Evolutionary conservation across 805 yeast species (phyloP).

Genomic region (Metschnikowia baotianmanensis): DNA sequence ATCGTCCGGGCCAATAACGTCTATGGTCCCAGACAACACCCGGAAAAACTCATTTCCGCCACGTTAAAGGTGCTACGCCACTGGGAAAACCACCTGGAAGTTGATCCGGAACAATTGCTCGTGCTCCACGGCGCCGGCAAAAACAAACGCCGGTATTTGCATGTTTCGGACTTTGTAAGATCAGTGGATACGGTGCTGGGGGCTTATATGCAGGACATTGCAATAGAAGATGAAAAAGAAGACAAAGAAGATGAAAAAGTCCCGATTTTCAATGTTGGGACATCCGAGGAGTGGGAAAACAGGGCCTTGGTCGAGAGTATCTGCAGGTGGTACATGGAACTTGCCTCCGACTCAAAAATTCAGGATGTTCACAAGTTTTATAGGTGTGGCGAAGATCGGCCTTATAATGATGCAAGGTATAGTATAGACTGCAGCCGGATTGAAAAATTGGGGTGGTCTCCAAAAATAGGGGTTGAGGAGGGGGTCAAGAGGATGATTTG

Average conservation of each 20-base stretch:
- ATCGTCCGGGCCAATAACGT: slow-evolving; percentile 50
- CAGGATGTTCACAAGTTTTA: slow-evolving; percentile 17
- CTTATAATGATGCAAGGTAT: slow-evolving; percentile 34
- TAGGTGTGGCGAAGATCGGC: slow-evolving; percentile 28
- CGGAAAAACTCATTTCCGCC: slow-evolving; percentile 49
- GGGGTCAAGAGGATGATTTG: no score
- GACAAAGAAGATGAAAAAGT: no score
- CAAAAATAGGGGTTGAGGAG: slow-evolving; percentile 21
- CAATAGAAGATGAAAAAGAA: no score
- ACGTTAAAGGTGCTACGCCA: slow-evolving; percentile 12
- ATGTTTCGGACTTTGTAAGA: slow-evolving; percentile 38
- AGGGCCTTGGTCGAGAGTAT: slow-evolving; percentile 23
- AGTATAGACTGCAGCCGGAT: slow-evolving; percentile 25
- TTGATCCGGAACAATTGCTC: slow-evolving; percentile 21
- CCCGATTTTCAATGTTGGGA: slow-evolving; percentile 24
- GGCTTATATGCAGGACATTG: no score
- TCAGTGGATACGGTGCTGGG: slow-evolving; percentile 39
- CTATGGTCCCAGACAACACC: slow-evolving; percentile 53
- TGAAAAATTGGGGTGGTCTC: slow-evolving; percentile 32
- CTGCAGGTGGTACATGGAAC: slow-evolving; percentile 14
- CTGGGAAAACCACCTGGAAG: neutral
- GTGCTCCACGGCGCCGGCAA: slow-evolving; percentile 49
- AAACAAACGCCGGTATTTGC: slow-evolving; percentile 44
- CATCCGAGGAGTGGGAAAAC: slow-evolving; percentile 15
- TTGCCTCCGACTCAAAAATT: slow-evolving; percentile 1